phyloP scores from a whole-genome alignment of 2,329 filamentous ascomycete species.

The Oidium heveae region DNA sequence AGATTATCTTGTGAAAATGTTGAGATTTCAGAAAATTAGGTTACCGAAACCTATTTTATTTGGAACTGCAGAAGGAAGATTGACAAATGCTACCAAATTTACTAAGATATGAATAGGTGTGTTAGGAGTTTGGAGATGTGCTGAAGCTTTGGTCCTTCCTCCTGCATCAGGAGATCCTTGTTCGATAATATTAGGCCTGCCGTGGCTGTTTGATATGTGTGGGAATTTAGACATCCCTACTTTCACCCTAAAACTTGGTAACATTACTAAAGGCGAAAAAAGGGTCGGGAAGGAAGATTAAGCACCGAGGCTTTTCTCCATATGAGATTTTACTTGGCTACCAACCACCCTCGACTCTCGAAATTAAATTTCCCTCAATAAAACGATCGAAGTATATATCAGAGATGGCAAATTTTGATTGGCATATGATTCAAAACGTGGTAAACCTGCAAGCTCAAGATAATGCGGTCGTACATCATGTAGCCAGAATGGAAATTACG shows the following conservation, averaged over 20 bases:
- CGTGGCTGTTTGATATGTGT: background rate
- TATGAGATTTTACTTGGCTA: too few species aligned
- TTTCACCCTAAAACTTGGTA: background rate
- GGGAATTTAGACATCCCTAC: background rate
- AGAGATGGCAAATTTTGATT: too few species aligned
- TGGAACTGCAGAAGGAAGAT: background rate
- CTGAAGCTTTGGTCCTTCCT: background rate
- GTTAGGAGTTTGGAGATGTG: background rate
- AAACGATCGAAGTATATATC: too few species aligned
- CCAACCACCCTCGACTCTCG: too few species aligned
- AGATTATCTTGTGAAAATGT: background rate
- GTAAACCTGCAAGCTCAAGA: too few species aligned
- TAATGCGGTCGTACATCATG: too few species aligned
- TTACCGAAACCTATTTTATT: background rate
- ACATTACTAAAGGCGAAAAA: background rate
- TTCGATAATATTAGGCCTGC: background rate
- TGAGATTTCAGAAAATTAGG: background rate
- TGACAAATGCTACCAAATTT: background rate
- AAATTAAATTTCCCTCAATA: too few species aligned
- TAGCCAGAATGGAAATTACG: too few species aligned
- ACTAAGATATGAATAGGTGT: background rate
- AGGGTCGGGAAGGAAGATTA: background rate
- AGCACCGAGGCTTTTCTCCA: too few species aligned
- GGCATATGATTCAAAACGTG: too few species aligned
- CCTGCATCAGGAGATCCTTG: background rate